phyloP scores from a whole-genome alignment of 768 basidiomycete genomes.

The Serendipita sp. region DNA sequence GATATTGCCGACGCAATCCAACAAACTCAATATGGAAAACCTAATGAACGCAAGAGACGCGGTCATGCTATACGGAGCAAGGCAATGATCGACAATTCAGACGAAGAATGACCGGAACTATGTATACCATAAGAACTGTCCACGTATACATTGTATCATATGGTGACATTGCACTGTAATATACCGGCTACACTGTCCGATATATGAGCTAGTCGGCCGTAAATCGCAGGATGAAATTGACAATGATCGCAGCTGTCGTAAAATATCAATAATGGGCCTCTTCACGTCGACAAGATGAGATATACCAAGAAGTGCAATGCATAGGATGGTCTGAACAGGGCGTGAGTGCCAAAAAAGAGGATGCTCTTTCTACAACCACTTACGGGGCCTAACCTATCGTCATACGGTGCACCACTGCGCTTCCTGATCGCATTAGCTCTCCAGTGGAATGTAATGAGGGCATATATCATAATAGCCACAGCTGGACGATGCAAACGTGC shows the following conservation, averaged over 20 bases:
- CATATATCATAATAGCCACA: constrained; percentile 94
- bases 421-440: constrained; percentile 81
- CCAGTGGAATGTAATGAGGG: constrained; percentile 91
- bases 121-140: too few relatives aligned
- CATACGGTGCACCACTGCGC: constrained; percentile 87
- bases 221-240: constrained; percentile 76
- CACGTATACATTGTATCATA: neutral
- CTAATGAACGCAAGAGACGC: neutral
- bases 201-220: constrained; percentile 19
- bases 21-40: neutral
- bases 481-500: constrained; percentile 31
- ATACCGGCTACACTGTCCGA: neutral
- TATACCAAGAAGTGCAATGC: constrained; percentile 62
- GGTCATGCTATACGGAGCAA: neutral
- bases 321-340: constrained; percentile 51
- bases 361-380: constrained; percentile 22
- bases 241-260: constrained; percentile 56
- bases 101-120: neutral
- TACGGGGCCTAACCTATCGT: constrained; percentile 89
- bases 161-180: neutral
- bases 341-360: constrained; percentile 5
- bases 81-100: neutral
- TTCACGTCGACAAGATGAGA: constrained; percentile 8
- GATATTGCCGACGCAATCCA: neutral
- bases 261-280: constrained; percentile 3